Evolutionary conservation across 208 protist species (phyloP).

Genomic region (Dictyostelium gargantuum): DNA sequence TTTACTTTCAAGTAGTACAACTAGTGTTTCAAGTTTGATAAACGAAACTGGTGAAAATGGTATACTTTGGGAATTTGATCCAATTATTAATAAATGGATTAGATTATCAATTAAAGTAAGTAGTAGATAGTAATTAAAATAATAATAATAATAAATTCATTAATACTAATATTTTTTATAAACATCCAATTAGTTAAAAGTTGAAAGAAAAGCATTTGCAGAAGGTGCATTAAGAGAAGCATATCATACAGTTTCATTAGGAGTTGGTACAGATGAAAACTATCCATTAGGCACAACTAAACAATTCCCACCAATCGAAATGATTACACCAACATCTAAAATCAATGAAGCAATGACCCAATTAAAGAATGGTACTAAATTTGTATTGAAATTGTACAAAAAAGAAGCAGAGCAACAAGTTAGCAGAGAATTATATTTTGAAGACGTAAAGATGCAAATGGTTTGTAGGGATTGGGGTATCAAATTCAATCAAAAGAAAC

Average conservation of each 20-base stretch:
- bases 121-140: too few species aligned
- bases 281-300: not conserved
- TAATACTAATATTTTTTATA: not conserved
- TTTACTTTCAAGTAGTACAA: not conserved
- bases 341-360: slow-evolving; percentile 27
- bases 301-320: slow-evolving; percentile 16
- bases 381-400: slow-evolving; percentile 54
- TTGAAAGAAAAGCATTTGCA: slow-evolving; percentile 62
- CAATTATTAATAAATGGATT: slow-evolving; percentile 52
- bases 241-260: slow-evolving; percentile 56
- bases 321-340: not conserved
- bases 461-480: slow-evolving; percentile 32
- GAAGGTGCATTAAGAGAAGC: slow-evolving; percentile 60
- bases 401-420: slow-evolving; percentile 53
- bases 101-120: slow-evolving; percentile 48
- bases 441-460: slow-evolving; percentile 68
- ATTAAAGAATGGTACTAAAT: slow-evolving; percentile 46
- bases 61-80: slow-evolving; percentile 59
- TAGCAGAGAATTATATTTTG: slow-evolving; percentile 54
- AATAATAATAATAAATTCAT: not conserved
- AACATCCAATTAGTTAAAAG: too few species aligned
- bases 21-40: not conserved
- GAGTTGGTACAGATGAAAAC: not conserved
- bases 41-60: slow-evolving; percentile 18
- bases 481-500: slow-evolving; percentile 74